Base-by-base conservation (phyloP, 805 yeast genomes). In the Cyberlindnera euphorbiiphila region DNA sequence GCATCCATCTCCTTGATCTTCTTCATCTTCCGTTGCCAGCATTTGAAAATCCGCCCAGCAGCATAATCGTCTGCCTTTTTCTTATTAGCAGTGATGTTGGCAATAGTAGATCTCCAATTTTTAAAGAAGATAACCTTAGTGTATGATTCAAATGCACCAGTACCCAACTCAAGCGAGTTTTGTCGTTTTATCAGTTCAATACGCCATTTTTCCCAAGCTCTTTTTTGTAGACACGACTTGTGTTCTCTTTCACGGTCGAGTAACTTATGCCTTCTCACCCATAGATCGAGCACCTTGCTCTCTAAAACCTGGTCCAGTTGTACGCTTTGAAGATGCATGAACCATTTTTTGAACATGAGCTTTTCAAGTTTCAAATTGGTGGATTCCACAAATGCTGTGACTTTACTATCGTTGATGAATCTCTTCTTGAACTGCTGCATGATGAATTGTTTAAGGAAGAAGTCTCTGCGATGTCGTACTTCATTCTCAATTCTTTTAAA, bases 111-210 rank as follows among this genome's bases (percentile, higher is more conserved):
- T 10, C 29, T 44, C 56, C 57, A 53, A 14, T 37, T 40, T 11
- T 47, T 49, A 25, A 54, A 36, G 33, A 26, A 49, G 2, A 48
- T 40, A n/a, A 45, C 31, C 25, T 45, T 46, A 9, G 51, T 38
- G 27, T 40, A 54, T 2, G 46, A 27, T 12, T 38, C 34, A 20
- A 35, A 38, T 0, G 56, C 51, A 11, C 36, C 34, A 3, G 28
- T 17, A 24, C 47, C 32, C 19, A 50, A 15, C 10, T 45, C 49
- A 10, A 29, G 6, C 5, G 46, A 17, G 24, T 39, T 35, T 11
- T 33, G 30, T 7, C 37, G 23, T n/a, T 43, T 32, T 6, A 26
- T 22, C 17, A 34, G 18, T 18, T 23, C 41, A 15, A 25, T 15
- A 11, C 27, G 34, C 52, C 50, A 45, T 12, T 20, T 25, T 2